A percentile compares a stretch with the other conserved stretches of the same genome.
Conservation (phyloP, 2,329 filamentous ascomycete genomes). For the Chaetomium sp. region DNA sequence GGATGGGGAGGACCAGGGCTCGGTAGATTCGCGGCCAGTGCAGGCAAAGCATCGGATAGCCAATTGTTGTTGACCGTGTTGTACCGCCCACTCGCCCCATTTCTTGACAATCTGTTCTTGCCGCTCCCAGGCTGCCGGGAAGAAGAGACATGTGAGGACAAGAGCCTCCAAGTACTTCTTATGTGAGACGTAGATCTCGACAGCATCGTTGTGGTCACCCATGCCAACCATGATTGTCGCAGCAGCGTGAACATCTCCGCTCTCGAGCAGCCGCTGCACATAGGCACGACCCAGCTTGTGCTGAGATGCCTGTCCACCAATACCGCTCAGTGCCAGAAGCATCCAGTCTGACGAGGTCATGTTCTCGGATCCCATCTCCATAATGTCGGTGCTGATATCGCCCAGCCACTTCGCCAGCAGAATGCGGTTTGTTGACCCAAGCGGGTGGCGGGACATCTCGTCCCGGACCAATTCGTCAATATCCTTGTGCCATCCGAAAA, state of each 20-base stretch:
- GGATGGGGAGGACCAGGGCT: constrained; percentile 85
- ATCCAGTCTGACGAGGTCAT: constrained; percentile 97
- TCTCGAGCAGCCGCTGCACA: constrained; percentile 85
- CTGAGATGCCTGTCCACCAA: constrained; percentile 75
- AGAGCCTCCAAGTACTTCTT: constrained; percentile 91
- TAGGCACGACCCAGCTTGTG: constrained; percentile 90
- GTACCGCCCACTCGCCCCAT: constrained; percentile 92
- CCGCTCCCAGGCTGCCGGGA: constrained; percentile 85
- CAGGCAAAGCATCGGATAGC: constrained; percentile 94
- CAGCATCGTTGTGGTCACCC: constrained; percentile 89
- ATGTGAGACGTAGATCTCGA: constrained; percentile 93
- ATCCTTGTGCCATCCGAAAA: constrained; percentile 93
- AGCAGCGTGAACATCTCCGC: constrained; percentile 86
- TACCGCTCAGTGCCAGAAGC: constrained; percentile 86
- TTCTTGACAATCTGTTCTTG: constrained; percentile 85
- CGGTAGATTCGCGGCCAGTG: constrained; percentile 79
- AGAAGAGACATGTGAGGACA: constrained; percentile 80
- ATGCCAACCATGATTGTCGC: constrained; percentile 91
- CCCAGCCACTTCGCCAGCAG: constrained; percentile 92
- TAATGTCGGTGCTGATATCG: constrained; percentile 77
- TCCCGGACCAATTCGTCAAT: constrained; percentile 80
- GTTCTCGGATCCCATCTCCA: constrained; percentile 78
- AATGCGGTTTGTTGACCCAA: constrained; percentile 75
- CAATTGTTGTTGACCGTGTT: constrained; percentile 82
- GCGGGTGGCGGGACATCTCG: constrained; percentile 74